Conservation (phyloP, 108 stramenopile species). For the Nitzschia inconspicua region DNA sequence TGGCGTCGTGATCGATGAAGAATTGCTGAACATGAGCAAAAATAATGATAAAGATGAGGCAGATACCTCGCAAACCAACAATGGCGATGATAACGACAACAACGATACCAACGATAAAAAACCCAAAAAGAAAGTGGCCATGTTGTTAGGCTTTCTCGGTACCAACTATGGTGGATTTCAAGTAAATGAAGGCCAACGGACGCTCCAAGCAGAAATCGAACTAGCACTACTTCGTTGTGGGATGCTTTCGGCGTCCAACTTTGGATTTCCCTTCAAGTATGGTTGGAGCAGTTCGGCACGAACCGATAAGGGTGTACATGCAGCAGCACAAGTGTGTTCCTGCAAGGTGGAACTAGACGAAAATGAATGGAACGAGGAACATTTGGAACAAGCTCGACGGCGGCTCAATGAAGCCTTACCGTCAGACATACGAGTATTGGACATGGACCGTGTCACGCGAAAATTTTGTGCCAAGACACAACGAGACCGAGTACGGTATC, state of each 20-base stretch:
- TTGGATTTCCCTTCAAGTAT: conserved; percentile 89
- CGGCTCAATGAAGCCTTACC: conserved; percentile 81
- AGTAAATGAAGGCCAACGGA: conserved; percentile 71
- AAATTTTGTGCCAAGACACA: conserved; percentile 90
- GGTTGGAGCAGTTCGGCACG: conserved; percentile 92
- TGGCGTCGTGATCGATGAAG: conserved; percentile 9
- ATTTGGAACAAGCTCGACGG: conserved; percentile 50
- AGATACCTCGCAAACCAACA: neutral
- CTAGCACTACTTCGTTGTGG: conserved; percentile 77
- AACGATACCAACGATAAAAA: conserved; percentile 24
- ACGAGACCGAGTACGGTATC: conserved; percentile 90
- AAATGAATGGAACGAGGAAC: conserved; percentile 5
- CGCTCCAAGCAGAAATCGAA: conserved; percentile 92
- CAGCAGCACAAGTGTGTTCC: conserved; percentile 89
- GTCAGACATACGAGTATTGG: conserved; percentile 80
- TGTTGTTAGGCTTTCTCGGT: conserved; percentile 69
- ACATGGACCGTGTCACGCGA: conserved; percentile 76
- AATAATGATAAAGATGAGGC: neutral
- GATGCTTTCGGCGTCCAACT: conserved; percentile 65
- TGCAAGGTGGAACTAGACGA: conserved; percentile 67
- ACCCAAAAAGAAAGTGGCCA: conserved; percentile 56
- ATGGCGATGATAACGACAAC: conserved; percentile 6
- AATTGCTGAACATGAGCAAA: neutral
- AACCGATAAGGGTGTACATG: conserved; percentile 95
- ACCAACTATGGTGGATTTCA: conserved; percentile 89